Base-by-base conservation (phyloP, 805 yeast genomes). In the Cyberlindnera maclurae region DNA sequence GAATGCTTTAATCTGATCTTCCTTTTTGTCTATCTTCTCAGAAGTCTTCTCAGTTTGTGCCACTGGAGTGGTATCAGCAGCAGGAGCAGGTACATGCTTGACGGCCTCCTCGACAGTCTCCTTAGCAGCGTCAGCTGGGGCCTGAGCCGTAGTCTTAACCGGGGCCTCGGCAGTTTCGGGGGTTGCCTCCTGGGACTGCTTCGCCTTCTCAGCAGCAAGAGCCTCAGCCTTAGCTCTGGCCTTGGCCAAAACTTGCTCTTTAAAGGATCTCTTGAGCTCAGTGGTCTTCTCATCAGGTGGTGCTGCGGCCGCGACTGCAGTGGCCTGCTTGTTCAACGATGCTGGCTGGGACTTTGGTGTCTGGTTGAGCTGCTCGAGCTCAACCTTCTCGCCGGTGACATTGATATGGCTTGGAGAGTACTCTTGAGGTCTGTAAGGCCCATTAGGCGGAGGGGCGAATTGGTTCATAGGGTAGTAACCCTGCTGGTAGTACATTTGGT, bases 321-420 rank as follows among this genome's bases (percentile, higher is more conserved):
- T 41, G 12, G 46, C 37, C 15, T 49, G 34, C 35, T 40, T 45
- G 31, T 34, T 41, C 30, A 46, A 39, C 17, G 51, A 35, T 6
- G 49, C 45, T 28, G 26, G 22, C 3, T 40, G 6, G 4, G 51
- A 16, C 37, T 51, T 52, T 37, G 57, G 56, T 2, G 52, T 49
- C 11, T 35, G 38, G 29, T 36, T 43, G 12, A 51, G 27, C 6
- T 39, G 13, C n/a, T 42, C 42, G 9, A 54, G 12, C 27, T 54
- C 58, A 36, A 54, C 52, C 15, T 44, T 41, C 35, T 54, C 58
- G 30, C 58, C 58, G 12, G 41, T 31, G 12, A 54, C 29, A 16
- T 48, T 46, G 28, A 54, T 30, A 22, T 43, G 43, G 29, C 43
- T 45, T 15, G 32, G 40, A n/a, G 32, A 15, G 28, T 29, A 33